Conservation (phyloP, 2,329 filamentous ascomycete genomes). For the Thelonectria discophora region DNA sequence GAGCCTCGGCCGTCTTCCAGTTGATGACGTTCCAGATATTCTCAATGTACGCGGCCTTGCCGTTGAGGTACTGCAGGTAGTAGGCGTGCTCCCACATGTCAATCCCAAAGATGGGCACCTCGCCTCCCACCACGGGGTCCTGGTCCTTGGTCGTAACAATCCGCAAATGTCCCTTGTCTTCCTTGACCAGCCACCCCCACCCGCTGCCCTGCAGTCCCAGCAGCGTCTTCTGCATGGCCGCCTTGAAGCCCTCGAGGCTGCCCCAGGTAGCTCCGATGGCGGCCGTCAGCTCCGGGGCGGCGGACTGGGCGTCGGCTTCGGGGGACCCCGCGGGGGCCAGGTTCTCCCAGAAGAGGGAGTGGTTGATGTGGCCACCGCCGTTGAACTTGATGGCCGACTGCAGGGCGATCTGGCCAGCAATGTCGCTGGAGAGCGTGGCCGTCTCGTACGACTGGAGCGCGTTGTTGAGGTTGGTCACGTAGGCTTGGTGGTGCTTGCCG, state of each 20-base stretch:
- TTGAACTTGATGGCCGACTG: slow-evolving; percentile 83
- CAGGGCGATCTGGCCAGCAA: slow-evolving; percentile 72
- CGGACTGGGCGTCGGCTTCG: slow-evolving; percentile 63
- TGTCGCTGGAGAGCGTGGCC: slow-evolving; percentile 65
- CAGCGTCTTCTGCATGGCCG: slow-evolving; percentile 71
- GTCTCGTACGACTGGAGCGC: slow-evolving; percentile 68
- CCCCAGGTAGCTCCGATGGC: slow-evolving; percentile 75
- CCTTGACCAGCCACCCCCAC: slow-evolving; percentile 86
- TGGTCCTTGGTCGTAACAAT: slow-evolving; percentile 89
- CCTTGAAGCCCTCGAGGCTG: slow-evolving; percentile 70
- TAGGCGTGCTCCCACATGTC: slow-evolving; percentile 97
- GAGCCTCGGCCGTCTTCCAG: slow-evolving; percentile 74
- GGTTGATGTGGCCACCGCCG: slow-evolving; percentile 92
- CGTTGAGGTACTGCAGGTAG: slow-evolving; percentile 84
- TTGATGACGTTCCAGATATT: slow-evolving; percentile 83
- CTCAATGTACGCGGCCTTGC: slow-evolving; percentile 77
- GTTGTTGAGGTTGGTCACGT: slow-evolving; percentile 78
- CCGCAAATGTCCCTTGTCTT: slow-evolving; percentile 66
- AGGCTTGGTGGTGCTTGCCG: slow-evolving; percentile 80
- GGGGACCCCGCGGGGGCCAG: slow-evolving; percentile 68
- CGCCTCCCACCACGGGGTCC: slow-evolving; percentile 73
- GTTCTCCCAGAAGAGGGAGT: slow-evolving; percentile 92
- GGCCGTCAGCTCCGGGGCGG: slow-evolving; percentile 65
- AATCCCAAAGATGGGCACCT: slow-evolving; percentile 77
- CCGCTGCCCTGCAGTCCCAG: slow-evolving; percentile 83